Base-by-base conservation (phyloP, 225 moss, liverwort and hornwort genomes). In the Climacium dendroides region DNA sequence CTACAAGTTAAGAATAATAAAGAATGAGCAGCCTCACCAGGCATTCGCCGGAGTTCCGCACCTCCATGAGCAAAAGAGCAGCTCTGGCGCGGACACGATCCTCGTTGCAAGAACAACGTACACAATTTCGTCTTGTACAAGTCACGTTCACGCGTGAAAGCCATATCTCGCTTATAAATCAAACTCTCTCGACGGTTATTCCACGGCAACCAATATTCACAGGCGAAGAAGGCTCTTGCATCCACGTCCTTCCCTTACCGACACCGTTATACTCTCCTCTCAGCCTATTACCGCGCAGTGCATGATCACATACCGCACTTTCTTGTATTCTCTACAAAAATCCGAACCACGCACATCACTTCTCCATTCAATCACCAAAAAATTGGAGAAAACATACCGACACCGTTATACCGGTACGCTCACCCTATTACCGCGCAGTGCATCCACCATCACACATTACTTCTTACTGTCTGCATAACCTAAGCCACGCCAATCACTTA, bases 41-140 rank as follows among this genome's bases (percentile, higher is more conserved):
- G 95, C 91, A 95, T 96, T 91, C 95, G 95, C 67, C 98, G 97
- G 70, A 98, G 98, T 91, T 98, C 98, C 82, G 95, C 94, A 75
- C 94, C 96, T 92, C 98, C 98, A 90, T 98, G 98, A 81, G 98
- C 98, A 93, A 98, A 98, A 79, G 98, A 98, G 95, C 98, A 98
- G 93, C 94, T 97, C 88, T 96, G 97, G 52, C 98, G 97, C 88
- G 98, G 98, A 93, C 98, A 98, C 90, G 97, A 90, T 75, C 98
- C 98, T 91, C 95, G 94, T 88, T 98, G 97, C 90, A 88, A 89
- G 90, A 54, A 97, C 76, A 98, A 89, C 63, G 98, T 98, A 91
- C 98, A 98, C 87, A 98, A 95, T 96, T 98, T 98, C 89, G 98
- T 98, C 94, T 98, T 98, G 96, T 88, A 98, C 92, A 98, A 93